Evolutionary conservation across 2,329 filamentous ascomycete genomes (phyloP).

Genomic region (Apiospora hydei): DNA sequence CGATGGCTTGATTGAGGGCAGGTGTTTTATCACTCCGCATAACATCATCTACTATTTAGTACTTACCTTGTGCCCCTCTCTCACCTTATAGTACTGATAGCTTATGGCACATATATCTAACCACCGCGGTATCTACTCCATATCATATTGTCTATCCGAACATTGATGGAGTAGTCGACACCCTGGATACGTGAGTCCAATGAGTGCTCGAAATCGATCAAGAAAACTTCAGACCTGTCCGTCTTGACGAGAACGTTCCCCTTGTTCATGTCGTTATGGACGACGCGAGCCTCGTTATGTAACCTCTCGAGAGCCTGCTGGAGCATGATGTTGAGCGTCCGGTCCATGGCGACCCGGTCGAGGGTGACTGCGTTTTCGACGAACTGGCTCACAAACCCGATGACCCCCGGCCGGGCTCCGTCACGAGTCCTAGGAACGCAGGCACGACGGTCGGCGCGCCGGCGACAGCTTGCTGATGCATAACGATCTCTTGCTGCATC

Average conservation of each 20-base stretch:
- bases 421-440: not conserved
- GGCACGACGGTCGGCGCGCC: not conserved
- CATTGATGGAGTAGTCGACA: not conserved
- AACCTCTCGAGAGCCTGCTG: not conserved
- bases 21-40: no score
- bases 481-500: not conserved
- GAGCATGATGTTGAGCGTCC: not conserved
- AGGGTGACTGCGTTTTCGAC: not conserved
- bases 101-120: not conserved
- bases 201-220: not conserved
- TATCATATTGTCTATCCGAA: not conserved
- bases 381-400: not conserved
- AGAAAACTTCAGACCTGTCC: not conserved
- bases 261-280: not conserved
- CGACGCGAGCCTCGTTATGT: not conserved
- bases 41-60: no score
- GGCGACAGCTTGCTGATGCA: not conserved
- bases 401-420: not conserved
- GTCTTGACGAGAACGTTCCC: not conserved
- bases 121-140: not conserved
- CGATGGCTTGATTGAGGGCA: no score
- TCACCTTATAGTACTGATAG: not conserved
- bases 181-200: not conserved
- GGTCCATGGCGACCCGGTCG: not conserved
- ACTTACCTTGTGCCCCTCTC: not conserved